These are phyloP conservation scores for Biscogniauxia marginata DNA, from an alignment of 2,329 filamentous ascomycete species.

Conservation along the genomic window DNA sequence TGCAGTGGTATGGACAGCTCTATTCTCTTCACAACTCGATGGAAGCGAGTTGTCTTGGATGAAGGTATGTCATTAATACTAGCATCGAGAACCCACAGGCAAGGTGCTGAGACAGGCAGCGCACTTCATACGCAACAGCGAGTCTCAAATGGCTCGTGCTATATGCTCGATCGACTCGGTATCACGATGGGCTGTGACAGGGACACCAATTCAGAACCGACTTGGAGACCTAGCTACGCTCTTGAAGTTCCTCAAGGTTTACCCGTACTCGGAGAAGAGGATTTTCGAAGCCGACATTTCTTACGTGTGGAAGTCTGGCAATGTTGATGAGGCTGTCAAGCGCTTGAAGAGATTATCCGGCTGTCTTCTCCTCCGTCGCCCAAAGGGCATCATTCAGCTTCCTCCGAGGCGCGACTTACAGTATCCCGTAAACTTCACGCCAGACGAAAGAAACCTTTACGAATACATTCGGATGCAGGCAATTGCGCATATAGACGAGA, in stretches of 20 bases:
- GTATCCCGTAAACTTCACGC: conserved; percentile 36
- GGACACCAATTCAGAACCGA: conserved; percentile 49
- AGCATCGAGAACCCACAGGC: background rate
- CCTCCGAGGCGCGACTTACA: conserved; percentile 35
- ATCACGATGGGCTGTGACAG: conserved; percentile 47
- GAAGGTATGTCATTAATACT: conserved; percentile 32
- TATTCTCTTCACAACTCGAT: conserved; percentile 33
- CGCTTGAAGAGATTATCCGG: conserved; percentile 39
- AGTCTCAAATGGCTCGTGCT: conserved; percentile 36
- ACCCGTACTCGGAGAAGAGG: conserved; percentile 40
- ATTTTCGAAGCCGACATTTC: conserved; percentile 40
- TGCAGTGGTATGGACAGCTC: conserved; percentile 6
- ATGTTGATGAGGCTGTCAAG: conserved; percentile 36
- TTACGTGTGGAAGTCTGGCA: conserved; percentile 38
- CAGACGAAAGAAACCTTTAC: conserved; percentile 37
- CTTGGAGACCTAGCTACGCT: conserved; percentile 42
- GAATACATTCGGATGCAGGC: conserved; percentile 28
- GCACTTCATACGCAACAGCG: conserved; percentile 39
- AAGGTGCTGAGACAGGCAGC: conserved; percentile 34
- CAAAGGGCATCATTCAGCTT: conserved; percentile 38
- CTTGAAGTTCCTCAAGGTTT: conserved; percentile 41
- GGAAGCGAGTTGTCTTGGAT: conserved; percentile 41
- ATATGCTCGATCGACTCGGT: conserved; percentile 36
- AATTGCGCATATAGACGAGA: conserved; percentile 35
- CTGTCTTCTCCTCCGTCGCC: conserved; percentile 40